These are phyloP conservation scores for Suhomyces sp. DNA, from an alignment of 805 yeast species.

Conservation along the genomic window DNA sequence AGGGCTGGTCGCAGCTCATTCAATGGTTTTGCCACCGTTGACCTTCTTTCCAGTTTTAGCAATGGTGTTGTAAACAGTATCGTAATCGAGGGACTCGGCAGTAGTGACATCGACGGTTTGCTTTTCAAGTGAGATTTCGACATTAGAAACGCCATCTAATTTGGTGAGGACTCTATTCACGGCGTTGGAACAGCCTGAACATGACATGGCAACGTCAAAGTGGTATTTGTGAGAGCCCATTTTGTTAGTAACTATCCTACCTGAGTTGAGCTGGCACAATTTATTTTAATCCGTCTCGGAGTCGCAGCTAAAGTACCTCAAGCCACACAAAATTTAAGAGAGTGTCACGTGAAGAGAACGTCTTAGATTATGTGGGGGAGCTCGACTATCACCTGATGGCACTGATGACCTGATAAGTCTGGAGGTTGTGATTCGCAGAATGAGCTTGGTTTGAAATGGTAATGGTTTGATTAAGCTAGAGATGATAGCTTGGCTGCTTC, in stretches of 20 bases:
- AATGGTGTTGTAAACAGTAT: slow-evolving; percentile 75
- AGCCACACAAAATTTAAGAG: background rate
- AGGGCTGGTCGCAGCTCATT: background rate
- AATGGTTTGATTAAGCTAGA: no score
- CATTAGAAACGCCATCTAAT: slow-evolving; percentile 69
- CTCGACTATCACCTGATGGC: background rate
- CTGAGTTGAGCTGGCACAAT: background rate
- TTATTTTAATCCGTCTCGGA: background rate
- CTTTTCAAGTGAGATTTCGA: slow-evolving; percentile 71
- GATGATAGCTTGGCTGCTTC: no score
- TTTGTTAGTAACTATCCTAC: background rate
- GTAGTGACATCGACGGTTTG: slow-evolving; percentile 82
- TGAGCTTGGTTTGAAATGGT: no score
- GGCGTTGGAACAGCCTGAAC: slow-evolving; percentile 87
- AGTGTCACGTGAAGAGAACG: background rate
- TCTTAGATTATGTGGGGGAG: background rate
- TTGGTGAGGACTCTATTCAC: slow-evolving; percentile 70
- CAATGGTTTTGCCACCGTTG: slow-evolving; percentile 55
- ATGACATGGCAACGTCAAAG: slow-evolving; percentile 80
- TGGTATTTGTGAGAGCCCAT: slow-evolving; percentile 54
- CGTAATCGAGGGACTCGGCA: slow-evolving; percentile 54
- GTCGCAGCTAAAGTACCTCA: background rate
- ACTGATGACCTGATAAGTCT: no score
- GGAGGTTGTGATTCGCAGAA: no score
- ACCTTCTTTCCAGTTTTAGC: slow-evolving; percentile 90